Evolutionary conservation across 495 filamentous ascomycete species (phyloP).

Genomic region (Xylaria curta): DNA sequence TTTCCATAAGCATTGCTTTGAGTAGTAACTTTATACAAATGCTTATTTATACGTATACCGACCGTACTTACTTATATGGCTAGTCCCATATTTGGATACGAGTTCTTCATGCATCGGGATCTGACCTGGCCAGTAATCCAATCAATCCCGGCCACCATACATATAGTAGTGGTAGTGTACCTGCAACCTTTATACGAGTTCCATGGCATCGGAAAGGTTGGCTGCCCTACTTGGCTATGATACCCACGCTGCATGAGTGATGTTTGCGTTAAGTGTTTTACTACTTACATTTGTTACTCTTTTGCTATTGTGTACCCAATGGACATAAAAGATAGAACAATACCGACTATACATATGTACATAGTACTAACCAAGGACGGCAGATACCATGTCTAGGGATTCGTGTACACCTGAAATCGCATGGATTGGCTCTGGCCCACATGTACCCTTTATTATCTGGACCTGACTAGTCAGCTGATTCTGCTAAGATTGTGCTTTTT

Average conservation of each 20-base stretch:
- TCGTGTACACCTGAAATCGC: background rate
- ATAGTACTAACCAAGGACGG: background rate
- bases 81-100: too few relatives aligned
- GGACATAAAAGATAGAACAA: too few relatives aligned
- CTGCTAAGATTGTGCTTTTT: background rate
- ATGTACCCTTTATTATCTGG: background rate
- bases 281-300: background rate
- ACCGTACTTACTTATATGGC: too few relatives aligned
- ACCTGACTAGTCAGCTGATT: background rate
- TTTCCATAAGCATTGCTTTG: too few relatives aligned
- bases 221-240: background rate
- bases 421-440: slow-evolving; percentile 1
- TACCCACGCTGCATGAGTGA: background rate
- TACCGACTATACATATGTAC: too few relatives aligned
- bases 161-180: background rate
- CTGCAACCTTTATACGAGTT: slow-evolving; percentile 1
- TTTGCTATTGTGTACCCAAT: background rate
- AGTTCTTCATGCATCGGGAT: too few relatives aligned
- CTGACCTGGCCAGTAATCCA: background rate
- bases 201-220: slow-evolving; percentile 7
- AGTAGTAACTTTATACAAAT: too few relatives aligned
- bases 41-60: too few relatives aligned
- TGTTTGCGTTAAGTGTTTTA: background rate
- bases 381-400: background rate
- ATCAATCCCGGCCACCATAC: background rate